phyloP scores from a whole-genome alignment of 2,329 filamentous ascomycete genomes.

The Phyllosticta ampelicida region DNA sequence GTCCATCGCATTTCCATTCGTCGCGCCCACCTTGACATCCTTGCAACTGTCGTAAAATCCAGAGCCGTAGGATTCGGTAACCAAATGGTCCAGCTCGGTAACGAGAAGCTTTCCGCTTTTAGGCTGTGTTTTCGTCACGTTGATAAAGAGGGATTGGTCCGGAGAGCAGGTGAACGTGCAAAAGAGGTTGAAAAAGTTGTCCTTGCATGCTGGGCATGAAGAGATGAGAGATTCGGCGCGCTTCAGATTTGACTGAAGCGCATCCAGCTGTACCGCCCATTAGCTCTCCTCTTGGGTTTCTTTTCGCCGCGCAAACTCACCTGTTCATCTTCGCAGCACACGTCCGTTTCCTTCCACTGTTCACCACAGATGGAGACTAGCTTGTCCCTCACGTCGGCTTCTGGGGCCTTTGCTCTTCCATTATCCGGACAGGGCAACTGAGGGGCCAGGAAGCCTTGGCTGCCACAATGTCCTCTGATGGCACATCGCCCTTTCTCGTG shows the following conservation, averaged over 20 bases:
- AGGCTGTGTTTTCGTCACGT: conserved; percentile 65
- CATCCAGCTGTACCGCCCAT: conserved; percentile 50
- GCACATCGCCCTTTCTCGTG: conserved; percentile 86
- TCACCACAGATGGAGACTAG: conserved; percentile 76
- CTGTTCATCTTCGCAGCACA: conserved; percentile 79
- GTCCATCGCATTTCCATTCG: conserved; percentile 87
- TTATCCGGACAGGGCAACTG: conserved; percentile 92
- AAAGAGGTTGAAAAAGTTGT: conserved; percentile 97
- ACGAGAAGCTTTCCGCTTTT: conserved; percentile 58
- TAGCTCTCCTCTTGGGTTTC: neutral
- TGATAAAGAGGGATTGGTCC: conserved; percentile 89
- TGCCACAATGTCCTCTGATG: conserved; percentile 83
- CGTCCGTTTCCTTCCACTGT: conserved; percentile 71
- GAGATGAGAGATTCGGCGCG: conserved; percentile 83
- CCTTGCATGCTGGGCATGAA: conserved; percentile 90
- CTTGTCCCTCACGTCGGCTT: conserved; percentile 59
- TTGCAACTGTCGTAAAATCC: conserved; percentile 97
- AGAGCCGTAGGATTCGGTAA: conserved; percentile 71
- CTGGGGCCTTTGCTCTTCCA: conserved; percentile 63
- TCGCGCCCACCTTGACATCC: conserved; percentile 94
- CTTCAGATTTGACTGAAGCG: conserved; percentile 72
- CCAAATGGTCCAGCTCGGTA: conserved; percentile 79
- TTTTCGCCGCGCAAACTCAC: conserved; percentile 29
- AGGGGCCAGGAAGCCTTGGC: conserved; percentile 79
- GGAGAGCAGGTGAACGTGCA: conserved; percentile 98